Percentiles rank a stretch among this genome's conserved stretches.
Conservation (phyloP, 257 asterid genomes). For the Plectranthus barbatus region DNA sequence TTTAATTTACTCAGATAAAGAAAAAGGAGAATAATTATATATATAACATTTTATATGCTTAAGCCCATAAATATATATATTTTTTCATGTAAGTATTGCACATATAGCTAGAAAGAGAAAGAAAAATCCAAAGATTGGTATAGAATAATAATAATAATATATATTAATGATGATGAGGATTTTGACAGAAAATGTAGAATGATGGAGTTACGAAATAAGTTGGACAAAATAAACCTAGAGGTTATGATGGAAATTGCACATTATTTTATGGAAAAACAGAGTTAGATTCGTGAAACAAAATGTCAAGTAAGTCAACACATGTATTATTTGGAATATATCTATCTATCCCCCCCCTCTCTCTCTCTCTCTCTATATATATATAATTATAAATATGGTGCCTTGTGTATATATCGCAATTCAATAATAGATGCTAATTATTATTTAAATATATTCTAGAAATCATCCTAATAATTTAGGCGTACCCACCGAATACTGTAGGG, state of each 20-base stretch:
- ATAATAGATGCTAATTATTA: not conserved
- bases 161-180: not conserved
- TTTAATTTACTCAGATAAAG: too few relatives aligned
- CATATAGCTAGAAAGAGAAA: not conserved
- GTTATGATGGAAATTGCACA: not conserved
- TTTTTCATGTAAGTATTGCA: not conserved
- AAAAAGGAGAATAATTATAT: too few relatives aligned
- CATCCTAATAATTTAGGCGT: not conserved
- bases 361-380: too few relatives aligned
- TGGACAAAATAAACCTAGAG: not conserved
- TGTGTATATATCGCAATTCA: conserved; percentile 7
- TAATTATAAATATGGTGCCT: conserved; percentile 2
- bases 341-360: too few relatives aligned
- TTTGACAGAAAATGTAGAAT: not conserved
- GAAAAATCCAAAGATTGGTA: not conserved
- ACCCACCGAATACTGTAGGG: conserved; percentile 1
- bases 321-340: conserved; percentile 12
- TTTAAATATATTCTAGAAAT: not conserved
- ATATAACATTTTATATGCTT: too few relatives aligned
- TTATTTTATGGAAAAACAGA: not conserved
- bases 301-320: conserved; percentile 3
- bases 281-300: conserved; percentile 1
- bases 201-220: not conserved
- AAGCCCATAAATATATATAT: too few relatives aligned
- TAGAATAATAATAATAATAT: not conserved